Evolutionary conservation across 805 yeast genomes (phyloP).

Genomic region (Wickerhamomyces tratensis): DNA sequence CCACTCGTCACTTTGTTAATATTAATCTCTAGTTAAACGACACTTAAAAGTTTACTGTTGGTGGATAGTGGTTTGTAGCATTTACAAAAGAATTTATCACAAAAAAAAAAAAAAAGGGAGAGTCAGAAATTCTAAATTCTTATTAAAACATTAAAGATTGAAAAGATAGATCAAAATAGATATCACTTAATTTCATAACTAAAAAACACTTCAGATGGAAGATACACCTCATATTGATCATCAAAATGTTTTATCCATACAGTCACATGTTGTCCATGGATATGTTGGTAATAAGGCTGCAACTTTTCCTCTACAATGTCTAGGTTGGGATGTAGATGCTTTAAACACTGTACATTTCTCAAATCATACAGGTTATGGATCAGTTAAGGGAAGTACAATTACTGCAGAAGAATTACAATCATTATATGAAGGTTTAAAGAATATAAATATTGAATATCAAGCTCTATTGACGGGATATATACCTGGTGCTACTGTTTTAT

Average conservation of each 20-base stretch:
- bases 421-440: slow-evolving; percentile 29
- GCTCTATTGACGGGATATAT: slow-evolving; percentile 62
- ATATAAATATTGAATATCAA: slow-evolving; percentile 28
- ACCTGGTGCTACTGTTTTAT: slow-evolving; percentile 44
- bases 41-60: too few species aligned
- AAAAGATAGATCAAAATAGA: too few species aligned
- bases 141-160: too few species aligned
- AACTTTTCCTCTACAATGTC: slow-evolving; percentile 51
- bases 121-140: too few species aligned
- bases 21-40: too few species aligned
- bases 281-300: slow-evolving; percentile 65
- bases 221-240: not conserved
- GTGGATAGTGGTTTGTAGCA: too few species aligned
- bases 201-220: too few species aligned
- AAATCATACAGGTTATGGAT: slow-evolving; percentile 66
- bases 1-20: too few species aligned
- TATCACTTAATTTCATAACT: too few species aligned
- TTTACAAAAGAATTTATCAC: too few species aligned
- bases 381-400: slow-evolving; percentile 37
- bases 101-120: too few species aligned
- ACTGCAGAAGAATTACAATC: slow-evolving; percentile 28
- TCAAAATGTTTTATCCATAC: slow-evolving; percentile 28
- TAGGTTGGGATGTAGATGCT: slow-evolving; percentile 65
- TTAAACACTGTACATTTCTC: slow-evolving; percentile 58
- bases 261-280: slow-evolving; percentile 67